Percentiles rank a stretch among this genome's conserved stretches.
These are phyloP conservation scores for Vaccinium corymbosum DNA, from an alignment of 148 eudicot genomes.

Conservation along the genomic window DNA sequence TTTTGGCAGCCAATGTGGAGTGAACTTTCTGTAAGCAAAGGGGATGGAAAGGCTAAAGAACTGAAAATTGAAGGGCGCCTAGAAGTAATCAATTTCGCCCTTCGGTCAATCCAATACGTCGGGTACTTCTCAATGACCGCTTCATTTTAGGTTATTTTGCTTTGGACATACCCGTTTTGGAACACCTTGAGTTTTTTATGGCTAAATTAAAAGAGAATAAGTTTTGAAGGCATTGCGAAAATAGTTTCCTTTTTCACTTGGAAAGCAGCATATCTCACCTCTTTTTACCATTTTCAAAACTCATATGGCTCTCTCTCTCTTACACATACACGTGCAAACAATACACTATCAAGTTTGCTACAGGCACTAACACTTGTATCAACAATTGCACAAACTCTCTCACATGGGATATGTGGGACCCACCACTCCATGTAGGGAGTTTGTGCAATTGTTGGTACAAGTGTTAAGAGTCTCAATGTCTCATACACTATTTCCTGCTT, in stretches of 20 bases:
- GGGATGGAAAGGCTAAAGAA: slow-evolving; percentile 32
- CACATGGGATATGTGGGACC: too few species aligned
- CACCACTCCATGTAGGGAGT: too few species aligned
- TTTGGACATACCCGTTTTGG: background rate
- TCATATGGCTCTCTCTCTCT: background rate
- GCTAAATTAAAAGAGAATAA: background rate
- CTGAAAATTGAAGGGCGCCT: slow-evolving; percentile 54
- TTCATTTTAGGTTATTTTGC: background rate
- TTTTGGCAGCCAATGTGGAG: slow-evolving; percentile 75
- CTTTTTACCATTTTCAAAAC: background rate
- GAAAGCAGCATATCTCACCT: background rate
- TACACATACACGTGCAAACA: background rate
- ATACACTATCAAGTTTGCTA: too few species aligned
- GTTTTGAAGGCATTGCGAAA: background rate
- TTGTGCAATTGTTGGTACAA: too few species aligned
- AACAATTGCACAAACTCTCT: too few species aligned
- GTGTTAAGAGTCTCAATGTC: too few species aligned
- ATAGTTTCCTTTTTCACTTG: background rate
- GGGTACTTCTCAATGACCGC: slow-evolving; percentile 45
- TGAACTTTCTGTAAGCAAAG: slow-evolving; percentile 38
- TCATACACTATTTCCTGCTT: background rate
- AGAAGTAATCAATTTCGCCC: slow-evolving; percentile 75
- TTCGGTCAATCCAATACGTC: slow-evolving; percentile 73
- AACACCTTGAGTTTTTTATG: background rate
- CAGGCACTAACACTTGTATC: too few species aligned